Percentiles rank a stretch among this genome's conserved stretches.
Evolutionary conservation across 208 protist genomes (phyloP).

Genomic region (Tritrichomonas musculus): DNA sequence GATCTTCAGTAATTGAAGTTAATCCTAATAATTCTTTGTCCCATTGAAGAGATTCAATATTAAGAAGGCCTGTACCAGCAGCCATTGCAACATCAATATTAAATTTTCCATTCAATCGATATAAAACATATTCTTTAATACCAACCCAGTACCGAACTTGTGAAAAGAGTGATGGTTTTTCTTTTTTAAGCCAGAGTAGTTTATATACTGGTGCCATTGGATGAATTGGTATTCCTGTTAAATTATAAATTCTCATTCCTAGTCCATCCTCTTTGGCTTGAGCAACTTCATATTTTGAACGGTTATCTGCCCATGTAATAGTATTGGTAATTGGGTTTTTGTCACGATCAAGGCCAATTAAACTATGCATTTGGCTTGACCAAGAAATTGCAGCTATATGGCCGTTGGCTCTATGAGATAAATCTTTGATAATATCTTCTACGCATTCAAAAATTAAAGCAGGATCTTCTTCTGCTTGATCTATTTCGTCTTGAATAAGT

Average conservation of each 20-base stretch:
- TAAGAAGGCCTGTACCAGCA: not conserved
- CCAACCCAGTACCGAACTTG: not conserved
- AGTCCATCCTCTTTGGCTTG: not conserved
- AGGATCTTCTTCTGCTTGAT: not conserved
- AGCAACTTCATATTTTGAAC: not conserved
- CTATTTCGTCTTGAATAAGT: not conserved
- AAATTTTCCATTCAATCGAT: not conserved
- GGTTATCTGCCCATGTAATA: not conserved
- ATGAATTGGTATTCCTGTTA: slow-evolving; percentile 7
- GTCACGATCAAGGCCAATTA: not conserved
- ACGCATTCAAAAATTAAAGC: not conserved
- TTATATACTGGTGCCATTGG: not conserved
- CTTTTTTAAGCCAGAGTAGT: not conserved
- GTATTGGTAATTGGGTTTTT: not conserved
- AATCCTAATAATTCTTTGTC: not conserved
- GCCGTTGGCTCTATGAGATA: not conserved
- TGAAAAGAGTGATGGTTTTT: not conserved
- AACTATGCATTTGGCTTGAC: not conserved
- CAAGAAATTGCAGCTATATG: not conserved
- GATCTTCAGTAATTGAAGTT: not conserved
- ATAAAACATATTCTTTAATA: not conserved
- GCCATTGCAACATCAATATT: not conserved
- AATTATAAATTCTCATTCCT: not conserved
- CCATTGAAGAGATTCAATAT: not conserved
- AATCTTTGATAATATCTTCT: not conserved